Base-by-base conservation (phyloP, 352 stramenopile genomes). In the Pythium sp. region DNA sequence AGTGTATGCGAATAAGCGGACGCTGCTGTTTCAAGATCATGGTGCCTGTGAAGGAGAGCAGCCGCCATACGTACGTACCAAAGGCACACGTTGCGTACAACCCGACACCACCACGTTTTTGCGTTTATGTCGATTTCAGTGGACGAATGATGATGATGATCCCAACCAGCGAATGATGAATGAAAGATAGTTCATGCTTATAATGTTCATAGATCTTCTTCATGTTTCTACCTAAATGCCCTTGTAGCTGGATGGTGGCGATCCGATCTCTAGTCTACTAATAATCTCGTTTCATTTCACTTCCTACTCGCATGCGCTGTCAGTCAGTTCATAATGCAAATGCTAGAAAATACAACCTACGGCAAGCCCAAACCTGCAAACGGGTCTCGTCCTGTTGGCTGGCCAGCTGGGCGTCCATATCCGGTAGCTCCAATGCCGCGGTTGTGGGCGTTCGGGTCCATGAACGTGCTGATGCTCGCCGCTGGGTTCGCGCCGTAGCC, bases 351-450 rank as follows among this genome's bases (percentile, higher is more conserved):
- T n/a, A 72, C 57, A 85, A 72, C 62, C 62, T 81, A 71, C 4
- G 83, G 83, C 63, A 91, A 64, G n/a, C 84, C 87, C 24, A 93
- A 70, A 9, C 87, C 87, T 6, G 87, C 84, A 72, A 94, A 94
- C 47, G 87, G 87, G 60, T 94, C 87, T 60, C 84, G 53, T 46
- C 72, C 76, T 3, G 68, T 46, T 20, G 65, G 62, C 5, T 61
- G 56, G 15, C 65, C 72, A 47, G 41, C 14, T 36, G 47, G 64
- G 26, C 34, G 63, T 18, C 28, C 55, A 32, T 63, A 58, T 12
- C 61, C 58, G 32, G 20, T 18, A 61, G 49, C 43, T 58, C 64
- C 56, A 28, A 53, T 63, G 15, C 6, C n/a, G 30, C 43, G 49
- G 32, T 65, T 63, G 34, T 58, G 30, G 14, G 68, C 69, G 28